Evolutionary conservation across 2,329 filamentous ascomycete genomes (phyloP).

Genomic region (Pestalotiopsis fici): DNA sequence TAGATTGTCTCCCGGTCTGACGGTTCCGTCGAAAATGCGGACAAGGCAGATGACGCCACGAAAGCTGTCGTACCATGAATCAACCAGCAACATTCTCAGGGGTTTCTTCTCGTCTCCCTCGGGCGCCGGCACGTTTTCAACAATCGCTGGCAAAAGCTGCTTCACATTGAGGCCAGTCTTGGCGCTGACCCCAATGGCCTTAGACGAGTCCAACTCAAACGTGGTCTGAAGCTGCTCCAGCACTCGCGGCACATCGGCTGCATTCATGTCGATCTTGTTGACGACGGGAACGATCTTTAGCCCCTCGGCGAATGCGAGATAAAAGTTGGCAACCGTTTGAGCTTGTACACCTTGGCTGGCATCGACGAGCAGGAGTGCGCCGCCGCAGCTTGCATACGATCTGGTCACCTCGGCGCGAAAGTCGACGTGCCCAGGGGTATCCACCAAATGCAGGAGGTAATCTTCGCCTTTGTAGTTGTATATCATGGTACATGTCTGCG

Average conservation of each 20-base stretch:
- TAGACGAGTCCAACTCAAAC: slow-evolving; percentile 83
- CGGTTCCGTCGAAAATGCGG: slow-evolving; percentile 83
- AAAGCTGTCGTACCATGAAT: slow-evolving; percentile 98
- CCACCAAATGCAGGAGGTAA: slow-evolving; percentile 92
- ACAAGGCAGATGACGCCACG: slow-evolving; percentile 91
- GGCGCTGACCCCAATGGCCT: slow-evolving; percentile 75
- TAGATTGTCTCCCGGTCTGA: slow-evolving; percentile 83
- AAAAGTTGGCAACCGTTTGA: slow-evolving; percentile 98
- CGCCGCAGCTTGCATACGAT: slow-evolving; percentile 94
- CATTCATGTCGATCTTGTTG: slow-evolving; percentile 94
- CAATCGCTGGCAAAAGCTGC: slow-evolving; percentile 79
- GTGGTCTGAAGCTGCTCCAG: slow-evolving; percentile 82
- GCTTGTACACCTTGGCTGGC: slow-evolving; percentile 96
- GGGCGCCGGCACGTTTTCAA: slow-evolving; percentile 82
- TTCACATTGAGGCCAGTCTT: slow-evolving; percentile 92
- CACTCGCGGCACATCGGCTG: slow-evolving; percentile 83
- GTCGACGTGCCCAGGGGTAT: slow-evolving; percentile 97
- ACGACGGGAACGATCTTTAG: slow-evolving; percentile 86
- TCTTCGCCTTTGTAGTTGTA: slow-evolving; percentile 85
- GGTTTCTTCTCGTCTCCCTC: slow-evolving; percentile 72
- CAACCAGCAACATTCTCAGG: slow-evolving; percentile 83
- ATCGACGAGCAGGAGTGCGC: slow-evolving; percentile 89
- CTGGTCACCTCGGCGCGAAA: slow-evolving; percentile 95
- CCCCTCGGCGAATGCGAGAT: slow-evolving; percentile 91
- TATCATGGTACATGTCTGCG: slow-evolving; percentile 97